Conservation (phyloP, 306 rosid species). For the Alnus glutinosa region DNA sequence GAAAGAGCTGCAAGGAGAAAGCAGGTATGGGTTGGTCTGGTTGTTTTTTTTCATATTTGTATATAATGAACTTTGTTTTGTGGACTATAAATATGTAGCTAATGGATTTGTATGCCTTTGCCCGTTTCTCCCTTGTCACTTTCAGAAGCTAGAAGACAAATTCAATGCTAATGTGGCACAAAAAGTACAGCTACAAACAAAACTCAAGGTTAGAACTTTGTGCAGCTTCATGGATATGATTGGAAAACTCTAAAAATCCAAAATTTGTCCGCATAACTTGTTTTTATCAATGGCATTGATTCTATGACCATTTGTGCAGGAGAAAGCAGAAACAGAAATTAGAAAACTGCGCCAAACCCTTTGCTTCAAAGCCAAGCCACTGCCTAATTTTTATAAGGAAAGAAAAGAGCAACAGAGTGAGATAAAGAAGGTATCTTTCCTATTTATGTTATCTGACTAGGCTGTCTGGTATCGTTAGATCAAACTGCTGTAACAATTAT, state of each 20-base stretch:
- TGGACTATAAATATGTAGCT: neutral
- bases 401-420: conserved; percentile 53
- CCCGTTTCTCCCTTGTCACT: conserved; percentile 10
- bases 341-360: conserved; percentile 70
- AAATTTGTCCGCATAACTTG: neutral
- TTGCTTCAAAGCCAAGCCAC: conserved; percentile 95
- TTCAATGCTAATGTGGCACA: conserved; percentile 75
- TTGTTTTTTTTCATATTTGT: conserved; percentile 18
- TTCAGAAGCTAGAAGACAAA: conserved; percentile 92
- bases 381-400: conserved; percentile 83
- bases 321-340: conserved; percentile 66
- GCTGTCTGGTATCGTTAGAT: neutral
- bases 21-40: conserved; percentile 53
- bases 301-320: conserved; percentile 48
- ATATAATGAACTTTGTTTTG: conserved; percentile 6
- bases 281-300: conserved; percentile 9
- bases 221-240: neutral
- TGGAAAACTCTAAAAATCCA: neutral
- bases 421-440: conserved; percentile 41
- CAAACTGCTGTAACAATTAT: neutral
- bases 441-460: neutral
- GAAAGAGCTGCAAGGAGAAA: conserved; percentile 91
- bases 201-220: conserved; percentile 47
- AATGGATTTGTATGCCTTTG: conserved; percentile 5
- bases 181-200: conserved; percentile 62